Base-by-base conservation (phyloP, 2,329 filamentous ascomycete species). In the Tolypocladium ophioglossoides region DNA sequence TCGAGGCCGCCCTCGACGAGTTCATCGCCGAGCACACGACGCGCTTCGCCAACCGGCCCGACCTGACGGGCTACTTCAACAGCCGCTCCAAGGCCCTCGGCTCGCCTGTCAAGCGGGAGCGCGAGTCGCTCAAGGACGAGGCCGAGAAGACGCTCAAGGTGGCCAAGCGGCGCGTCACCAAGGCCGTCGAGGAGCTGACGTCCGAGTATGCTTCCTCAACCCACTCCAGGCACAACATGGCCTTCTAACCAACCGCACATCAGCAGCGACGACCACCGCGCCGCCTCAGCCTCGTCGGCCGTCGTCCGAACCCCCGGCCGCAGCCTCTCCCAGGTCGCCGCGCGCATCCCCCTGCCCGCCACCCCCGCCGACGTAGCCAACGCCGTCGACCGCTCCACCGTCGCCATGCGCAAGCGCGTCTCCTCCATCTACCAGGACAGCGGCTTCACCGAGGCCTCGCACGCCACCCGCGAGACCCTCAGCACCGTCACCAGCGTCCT, bases 301-400 rank as follows among this genome's bases (percentile, higher is more conserved):
- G 62, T 78, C 57, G 64, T 74, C 62, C 72, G 75, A 61, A 78
- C 77, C 52, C 75, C 78, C 18, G 73, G 70, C 27, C 79, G 78
- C 62, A 75, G 75, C 47, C 68, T 83, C 52, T 74, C 77, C 14
- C 74, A 80, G 51, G 78, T 81, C 56, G 69, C 75, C 57, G 66
- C 74, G 55, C 84, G 82, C 63, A 80, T 91, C 52, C 81, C 85
- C n/a, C 76, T 95, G 52, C 89, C 89, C 24, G 84, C 89, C 10
- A 91, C 89, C 2, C 91, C 91, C 7, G 85, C 87, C 41, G 83
- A 87, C 57, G 84, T 95, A 38, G 87, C 86, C 40, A 77, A 86
- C 61, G 84, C 82, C 58, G 84, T 95, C 66, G 91, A 94, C 71
- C 84, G 80, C 64, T 83, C 81, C 57, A 83, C 85, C 10, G 68